Percentiles rank a stretch among this genome's conserved stretches.
These are phyloP conservation scores for Trypanosoma scelopori DNA, from an alignment of 208 protist genomes.

Conservation along the genomic window DNA sequence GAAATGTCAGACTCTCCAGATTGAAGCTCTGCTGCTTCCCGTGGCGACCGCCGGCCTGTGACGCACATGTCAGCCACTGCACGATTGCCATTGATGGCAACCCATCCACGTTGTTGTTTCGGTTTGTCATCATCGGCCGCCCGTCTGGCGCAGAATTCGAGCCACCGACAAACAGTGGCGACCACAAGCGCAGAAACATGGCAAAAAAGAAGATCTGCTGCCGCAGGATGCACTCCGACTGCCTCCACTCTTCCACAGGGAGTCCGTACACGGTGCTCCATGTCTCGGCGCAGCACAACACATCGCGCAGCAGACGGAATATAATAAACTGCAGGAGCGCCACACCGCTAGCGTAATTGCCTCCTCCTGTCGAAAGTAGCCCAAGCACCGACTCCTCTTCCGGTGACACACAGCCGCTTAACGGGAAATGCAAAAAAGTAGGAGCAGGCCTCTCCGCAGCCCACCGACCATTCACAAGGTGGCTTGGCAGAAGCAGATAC, in stretches of 20 bases:
- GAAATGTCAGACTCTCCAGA: conserved; percentile 21
- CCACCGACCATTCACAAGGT: conserved; percentile 60
- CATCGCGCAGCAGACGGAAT: conserved; percentile 72
- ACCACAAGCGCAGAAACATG: conserved; percentile 69
- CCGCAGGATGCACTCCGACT: conserved; percentile 51
- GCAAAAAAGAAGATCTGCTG: conserved; percentile 89
- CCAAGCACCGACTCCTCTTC: conserved; percentile 65
- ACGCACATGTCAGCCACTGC: conserved; percentile 73
- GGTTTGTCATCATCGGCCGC: conserved; percentile 1
- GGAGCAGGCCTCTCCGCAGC: neutral
- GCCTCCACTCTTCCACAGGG: conserved; percentile 38
- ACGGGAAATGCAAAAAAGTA: conserved; percentile 4
- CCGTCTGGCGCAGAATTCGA: conserved; percentile 1
- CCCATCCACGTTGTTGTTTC: conserved; percentile 33
- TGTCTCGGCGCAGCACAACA: conserved; percentile 56
- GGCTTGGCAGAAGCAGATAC: conserved; percentile 63
- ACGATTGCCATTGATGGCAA: conserved; percentile 53
- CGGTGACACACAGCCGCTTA: conserved; percentile 61
- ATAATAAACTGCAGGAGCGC: conserved; percentile 77
- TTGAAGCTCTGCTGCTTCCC: conserved; percentile 7
- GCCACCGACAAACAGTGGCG: conserved; percentile 70
- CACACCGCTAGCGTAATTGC: conserved; percentile 73
- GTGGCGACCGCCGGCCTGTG: conserved; percentile 1
- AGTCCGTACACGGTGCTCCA: conserved; percentile 69
- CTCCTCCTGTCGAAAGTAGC: conserved; percentile 58